Base-by-base conservation (phyloP, 2,329 filamentous ascomycete genomes). In the Hymenoscyphus albidus region DNA sequence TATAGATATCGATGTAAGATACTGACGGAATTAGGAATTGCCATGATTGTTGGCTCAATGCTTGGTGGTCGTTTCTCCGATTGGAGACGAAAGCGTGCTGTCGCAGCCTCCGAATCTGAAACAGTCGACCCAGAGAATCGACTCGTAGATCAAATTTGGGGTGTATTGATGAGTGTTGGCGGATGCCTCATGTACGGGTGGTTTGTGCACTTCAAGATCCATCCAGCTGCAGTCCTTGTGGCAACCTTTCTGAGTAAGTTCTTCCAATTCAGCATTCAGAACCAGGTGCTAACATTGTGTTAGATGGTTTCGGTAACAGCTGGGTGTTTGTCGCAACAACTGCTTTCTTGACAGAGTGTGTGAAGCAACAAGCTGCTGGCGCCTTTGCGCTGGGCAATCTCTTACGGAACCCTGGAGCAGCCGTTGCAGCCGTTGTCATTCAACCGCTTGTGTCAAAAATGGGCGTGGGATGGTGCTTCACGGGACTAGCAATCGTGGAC, bases 381-480 rank as follows among this genome's bases (percentile, higher is more conserved):
- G 59, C 59, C 5, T 61, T 61, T 22, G 59, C 59, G 6, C 59
- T 61, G 31, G 59, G 59, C 31, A 61, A 61, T 31, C 59, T 61
- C 39, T 35, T 61, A 12, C 42, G 59, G 16, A 61, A 61, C 35
- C 59, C 59, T 38, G 59, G 22, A 54, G 59, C 59, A 38, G 59
- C 59, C 5, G 55, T 61, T 22, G 59, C 59, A 22, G 31, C 59
- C 14, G 59, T 61, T 2, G 31, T 61, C 2, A 56, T 61, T 14
- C 38, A 13, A 7, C 59, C 59, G 10, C 32, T 61, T 39, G 48
- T 61, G 22, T 35, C 16, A 3, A 61, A 61, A n/a, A 61, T 61
- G 59, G 59, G 59, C 16, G 59, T 61, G 12, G 59, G 59, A 27
- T 61, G 59, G 59, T 61, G 59, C 35, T 61, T 61, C 39, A 61